Evolutionary conservation across 257 asterid species (phyloP), one percentile per base, ranked within the genome.

Genomic region (Rehmannia glutinosa): DNA sequence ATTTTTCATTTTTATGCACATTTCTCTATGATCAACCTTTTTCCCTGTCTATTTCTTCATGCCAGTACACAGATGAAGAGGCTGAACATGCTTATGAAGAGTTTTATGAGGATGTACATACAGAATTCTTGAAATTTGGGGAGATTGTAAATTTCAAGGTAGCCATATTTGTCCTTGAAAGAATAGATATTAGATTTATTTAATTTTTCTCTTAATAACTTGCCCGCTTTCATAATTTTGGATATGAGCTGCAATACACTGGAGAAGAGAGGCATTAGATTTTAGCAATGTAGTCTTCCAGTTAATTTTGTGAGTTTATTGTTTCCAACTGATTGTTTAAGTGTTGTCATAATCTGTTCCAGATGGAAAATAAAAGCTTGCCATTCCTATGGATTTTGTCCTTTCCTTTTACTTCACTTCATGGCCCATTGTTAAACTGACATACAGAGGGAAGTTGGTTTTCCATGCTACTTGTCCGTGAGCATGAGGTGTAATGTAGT

Each of bases 101-200:
- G 78, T 93, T 90, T 65, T 93, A 93, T 61, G 97, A 93, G 85
- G 97, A 93, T 59, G 99, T 93, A 65, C 99, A 93, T 77, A 90
- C 99, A 13, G 97, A 93, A 71, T 90, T 93, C 75, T 80, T 90
- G 88, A 93, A 90, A 78, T 93, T 86, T 36, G 99, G 99, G 68
- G 99, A 88, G 81, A 81, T 93, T 56, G 75, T 90, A 41, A 93
- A 93, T 85, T 88, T 93, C 84, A 93, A 93, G 99, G 99, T 93
- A 81, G 39, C 52, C 27, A 46, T n/a, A n/a, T 45, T 63, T 58
- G 9, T 73, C 46, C 60, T 64, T 42, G 63, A 16, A 46, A 38
- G 56, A 62, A 38, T 54, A 49, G 49, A 35, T 52, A 10, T 52
- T 46, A 57, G 28, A 17, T 6, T 57, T 21, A 30, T 20, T 58